These are phyloP conservation scores for Thamnidium elegans DNA, from an alignment of 192 early-diverging fungal genomes.

Conservation along the genomic window DNA sequence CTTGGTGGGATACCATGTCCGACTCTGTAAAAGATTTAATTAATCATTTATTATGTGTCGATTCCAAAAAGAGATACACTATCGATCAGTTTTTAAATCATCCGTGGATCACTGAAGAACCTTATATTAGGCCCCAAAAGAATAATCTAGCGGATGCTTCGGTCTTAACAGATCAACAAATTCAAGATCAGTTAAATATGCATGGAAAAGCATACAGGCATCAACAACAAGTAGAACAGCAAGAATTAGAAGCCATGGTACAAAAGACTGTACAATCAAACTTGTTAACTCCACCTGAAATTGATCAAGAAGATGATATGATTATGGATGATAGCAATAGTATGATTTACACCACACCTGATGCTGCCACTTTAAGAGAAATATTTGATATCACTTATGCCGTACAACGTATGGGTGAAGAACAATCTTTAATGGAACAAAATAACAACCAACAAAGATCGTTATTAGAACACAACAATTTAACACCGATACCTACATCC, in stretches of 20 bases:
- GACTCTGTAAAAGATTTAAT: slow-evolving; percentile 72
- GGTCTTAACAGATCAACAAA: neutral
- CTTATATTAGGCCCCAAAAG: slow-evolving; percentile 3
- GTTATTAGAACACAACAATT: neutral
- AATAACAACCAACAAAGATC: neutral
- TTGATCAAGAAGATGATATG: neutral
- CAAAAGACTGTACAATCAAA: neutral
- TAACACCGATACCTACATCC: neutral
- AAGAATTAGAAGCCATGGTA: neutral
- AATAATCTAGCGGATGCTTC: neutral
- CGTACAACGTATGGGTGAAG: slow-evolving; percentile 72
- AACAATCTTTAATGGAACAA: slow-evolving; percentile 25
- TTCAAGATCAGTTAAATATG: neutral
- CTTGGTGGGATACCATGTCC: slow-evolving; percentile 93
- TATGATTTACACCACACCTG: slow-evolving; percentile 40
- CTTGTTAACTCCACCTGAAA: neutral
- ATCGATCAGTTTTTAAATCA: slow-evolving; percentile 80
- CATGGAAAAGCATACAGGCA: neutral
- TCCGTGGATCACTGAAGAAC: slow-evolving; percentile 61
- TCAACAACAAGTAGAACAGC: neutral
- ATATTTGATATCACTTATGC: slow-evolving; percentile 74
- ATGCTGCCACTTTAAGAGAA: slow-evolving; percentile 55
- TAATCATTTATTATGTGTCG: slow-evolving; percentile 62
- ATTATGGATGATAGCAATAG: neutral
- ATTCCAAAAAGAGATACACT: slow-evolving; percentile 68